phyloP scores from a whole-genome alignment of 352 stramenopile species.

The Globisporangium takayamanum region DNA sequence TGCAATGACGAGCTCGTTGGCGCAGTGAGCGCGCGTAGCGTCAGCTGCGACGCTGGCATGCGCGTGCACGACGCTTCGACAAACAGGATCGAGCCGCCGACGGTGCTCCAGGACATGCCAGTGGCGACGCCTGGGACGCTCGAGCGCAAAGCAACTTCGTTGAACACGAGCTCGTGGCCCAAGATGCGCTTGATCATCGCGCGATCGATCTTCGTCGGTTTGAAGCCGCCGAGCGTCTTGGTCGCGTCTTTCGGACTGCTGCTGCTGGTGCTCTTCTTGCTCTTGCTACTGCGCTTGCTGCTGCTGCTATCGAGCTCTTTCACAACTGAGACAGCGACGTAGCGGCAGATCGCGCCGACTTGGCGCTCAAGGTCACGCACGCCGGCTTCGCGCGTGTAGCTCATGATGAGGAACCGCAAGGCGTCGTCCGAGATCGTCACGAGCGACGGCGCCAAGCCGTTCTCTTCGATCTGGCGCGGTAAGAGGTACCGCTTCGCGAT shows the following conservation, averaged over 20 bases:
- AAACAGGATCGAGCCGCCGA: constrained; percentile 78
- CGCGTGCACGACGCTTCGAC: constrained; percentile 78
- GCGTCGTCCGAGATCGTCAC: constrained; percentile 51
- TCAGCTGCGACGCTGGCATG: constrained; percentile 19
- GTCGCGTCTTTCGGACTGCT: constrained; percentile 2
- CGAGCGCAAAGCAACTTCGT: constrained; percentile 65
- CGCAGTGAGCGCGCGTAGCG: constrained; percentile 16
- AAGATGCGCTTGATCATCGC: constrained; percentile 53
- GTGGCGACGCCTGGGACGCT: constrained; percentile 65
- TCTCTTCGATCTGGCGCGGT: constrained; percentile 70
- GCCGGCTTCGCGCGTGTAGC: constrained; percentile 84
- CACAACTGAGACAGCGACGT: constrained; percentile 64
- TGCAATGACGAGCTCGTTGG: constrained; percentile 17
- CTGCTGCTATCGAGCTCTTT: constrained; percentile 37
- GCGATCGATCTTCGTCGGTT: constrained; percentile 39
- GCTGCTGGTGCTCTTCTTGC: constrained; percentile 12
- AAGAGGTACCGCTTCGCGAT: constrained; percentile 75
- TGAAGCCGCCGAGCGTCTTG: constrained; percentile 22
- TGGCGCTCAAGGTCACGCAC: constrained; percentile 81
- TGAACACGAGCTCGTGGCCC: constrained; percentile 63
- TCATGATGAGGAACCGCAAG: constrained; percentile 63
- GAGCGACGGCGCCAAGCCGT: constrained; percentile 46
- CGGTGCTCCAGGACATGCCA: constrained; percentile 80
- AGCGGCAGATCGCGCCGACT: constrained; percentile 67
- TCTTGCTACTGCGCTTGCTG: constrained; percentile 6